Evolutionary conservation across 495 filamentous ascomycete species (phyloP).

Genomic region (Massariosphaeria phaeospora): DNA sequence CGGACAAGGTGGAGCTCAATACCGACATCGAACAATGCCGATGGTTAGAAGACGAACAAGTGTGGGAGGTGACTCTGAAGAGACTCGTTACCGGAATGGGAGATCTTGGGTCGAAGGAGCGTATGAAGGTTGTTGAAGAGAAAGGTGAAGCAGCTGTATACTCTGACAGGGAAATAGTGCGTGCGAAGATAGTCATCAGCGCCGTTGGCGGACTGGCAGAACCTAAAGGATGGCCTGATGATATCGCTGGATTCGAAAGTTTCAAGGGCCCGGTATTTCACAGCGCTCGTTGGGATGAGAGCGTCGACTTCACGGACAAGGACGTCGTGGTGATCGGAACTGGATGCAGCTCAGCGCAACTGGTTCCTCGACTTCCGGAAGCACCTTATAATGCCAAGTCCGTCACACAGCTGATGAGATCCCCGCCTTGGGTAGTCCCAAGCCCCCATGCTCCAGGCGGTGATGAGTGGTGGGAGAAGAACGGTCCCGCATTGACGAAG

Average conservation of each 20-base stretch:
- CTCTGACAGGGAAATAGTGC: conserved; percentile 32
- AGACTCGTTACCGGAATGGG: conserved; percentile 36
- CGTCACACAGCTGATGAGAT: conserved; percentile 59
- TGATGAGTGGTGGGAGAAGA: conserved; percentile 44
- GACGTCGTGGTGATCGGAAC: conserved; percentile 38
- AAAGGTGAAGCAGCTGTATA: conserved; percentile 32
- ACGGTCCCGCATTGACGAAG: conserved; percentile 41
- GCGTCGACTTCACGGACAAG: conserved; percentile 35
- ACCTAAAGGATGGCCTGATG: conserved; percentile 48
- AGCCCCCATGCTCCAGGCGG: conserved; percentile 38
- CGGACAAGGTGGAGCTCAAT: conserved; percentile 56
- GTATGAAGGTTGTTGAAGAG: conserved; percentile 26
- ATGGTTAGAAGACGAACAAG: conserved; percentile 53
- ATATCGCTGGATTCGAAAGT: conserved; percentile 33
- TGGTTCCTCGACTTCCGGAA: conserved; percentile 34
- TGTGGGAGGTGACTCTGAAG: conserved; percentile 39
- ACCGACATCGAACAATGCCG: conserved; percentile 53
- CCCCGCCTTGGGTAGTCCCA: conserved; percentile 58
- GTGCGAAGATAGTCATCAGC: conserved; percentile 44
- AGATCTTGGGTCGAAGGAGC: conserved; percentile 33
- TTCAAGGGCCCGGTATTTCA: conserved; percentile 38
- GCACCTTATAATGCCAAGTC: conserved; percentile 47
- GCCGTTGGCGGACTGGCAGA: conserved; percentile 52
- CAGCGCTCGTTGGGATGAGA: conserved; percentile 35
- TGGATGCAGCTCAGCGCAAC: conserved; percentile 36